phyloP scores from a whole-genome alignment of 106 monocot species.

The Dendrobium officinale region DNA sequence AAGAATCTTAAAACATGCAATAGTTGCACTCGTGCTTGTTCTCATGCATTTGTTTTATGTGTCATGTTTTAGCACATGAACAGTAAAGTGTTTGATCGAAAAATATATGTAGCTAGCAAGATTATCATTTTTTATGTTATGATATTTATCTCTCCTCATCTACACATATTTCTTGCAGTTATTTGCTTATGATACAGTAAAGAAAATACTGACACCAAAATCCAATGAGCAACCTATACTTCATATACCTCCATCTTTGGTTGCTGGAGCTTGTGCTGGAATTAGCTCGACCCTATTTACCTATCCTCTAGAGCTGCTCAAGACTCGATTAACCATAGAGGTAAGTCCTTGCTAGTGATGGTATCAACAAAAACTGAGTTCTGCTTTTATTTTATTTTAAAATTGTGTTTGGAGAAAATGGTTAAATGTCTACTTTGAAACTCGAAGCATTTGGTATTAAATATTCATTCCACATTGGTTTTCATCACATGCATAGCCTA shows the following conservation, averaged over 20 bases:
- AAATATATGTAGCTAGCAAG: too few species aligned
- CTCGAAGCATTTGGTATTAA: too few species aligned
- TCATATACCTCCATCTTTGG: conserved; percentile 57
- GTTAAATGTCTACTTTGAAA: too few species aligned
- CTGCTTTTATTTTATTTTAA: too few species aligned
- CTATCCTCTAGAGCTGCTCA: conserved; percentile 87
- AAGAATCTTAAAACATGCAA: too few species aligned
- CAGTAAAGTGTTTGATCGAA: neutral
- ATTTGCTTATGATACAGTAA: conserved; percentile 84
- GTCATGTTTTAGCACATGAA: neutral
- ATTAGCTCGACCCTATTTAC: conserved; percentile 81
- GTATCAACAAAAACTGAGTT: too few species aligned
- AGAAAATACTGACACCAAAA: conserved; percentile 63
- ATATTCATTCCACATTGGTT: too few species aligned
- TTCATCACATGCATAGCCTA: too few species aligned
- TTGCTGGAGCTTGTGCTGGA: conserved; percentile 91
- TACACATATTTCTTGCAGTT: conserved; percentile 35
- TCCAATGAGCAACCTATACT: conserved; percentile 42
- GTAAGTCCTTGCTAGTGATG: conserved; percentile 17
- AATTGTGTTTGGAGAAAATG: too few species aligned
- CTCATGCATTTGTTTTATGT: neutral
- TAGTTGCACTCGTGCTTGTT: neutral
- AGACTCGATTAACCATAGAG: conserved; percentile 92
- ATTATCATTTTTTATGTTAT: too few species aligned
- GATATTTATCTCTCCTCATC: neutral